Evolutionary conservation across 176 grass and related monocot genomes (phyloP).

Genomic region (Oropetium thomaeum): DNA sequence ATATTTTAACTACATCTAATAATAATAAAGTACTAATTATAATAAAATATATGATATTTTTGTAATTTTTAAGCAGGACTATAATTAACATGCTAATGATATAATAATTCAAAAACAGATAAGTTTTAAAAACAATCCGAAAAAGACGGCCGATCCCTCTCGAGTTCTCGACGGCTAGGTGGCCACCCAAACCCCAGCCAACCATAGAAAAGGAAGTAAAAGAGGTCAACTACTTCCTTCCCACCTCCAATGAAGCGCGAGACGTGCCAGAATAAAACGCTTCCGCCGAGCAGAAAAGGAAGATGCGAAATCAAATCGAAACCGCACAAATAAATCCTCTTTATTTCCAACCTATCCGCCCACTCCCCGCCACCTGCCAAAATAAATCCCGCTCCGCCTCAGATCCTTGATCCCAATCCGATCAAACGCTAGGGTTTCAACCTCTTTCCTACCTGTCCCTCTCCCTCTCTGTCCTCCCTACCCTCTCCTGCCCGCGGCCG

Average conservation of each 20-base stretch:
- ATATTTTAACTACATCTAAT: neutral
- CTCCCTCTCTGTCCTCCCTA: neutral
- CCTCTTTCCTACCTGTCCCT: neutral
- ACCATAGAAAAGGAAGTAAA: neutral
- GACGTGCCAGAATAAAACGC: slow-evolving; percentile 17
- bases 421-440: slow-evolving; percentile 45
- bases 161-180: neutral
- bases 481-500: slow-evolving; percentile 8
- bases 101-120: too few relatives aligned
- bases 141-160: slow-evolving; percentile 3
- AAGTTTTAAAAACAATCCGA: too few relatives aligned
- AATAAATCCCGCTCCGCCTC: slow-evolving; percentile 22
- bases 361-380: slow-evolving; percentile 24
- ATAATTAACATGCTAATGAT: too few relatives aligned
- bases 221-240: neutral
- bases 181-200: slow-evolving; percentile 4
- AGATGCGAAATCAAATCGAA: neutral
- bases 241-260: neutral
- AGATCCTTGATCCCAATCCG: neutral
- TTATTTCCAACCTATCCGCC: neutral
- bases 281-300: neutral
- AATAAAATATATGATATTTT: too few relatives aligned
- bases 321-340: neutral
- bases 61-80: too few relatives aligned
- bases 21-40: too few relatives aligned